Evolutionary conservation across 2,329 filamentous ascomycete genomes (phyloP).

Genomic region (Sarocladium oryzae): DNA sequence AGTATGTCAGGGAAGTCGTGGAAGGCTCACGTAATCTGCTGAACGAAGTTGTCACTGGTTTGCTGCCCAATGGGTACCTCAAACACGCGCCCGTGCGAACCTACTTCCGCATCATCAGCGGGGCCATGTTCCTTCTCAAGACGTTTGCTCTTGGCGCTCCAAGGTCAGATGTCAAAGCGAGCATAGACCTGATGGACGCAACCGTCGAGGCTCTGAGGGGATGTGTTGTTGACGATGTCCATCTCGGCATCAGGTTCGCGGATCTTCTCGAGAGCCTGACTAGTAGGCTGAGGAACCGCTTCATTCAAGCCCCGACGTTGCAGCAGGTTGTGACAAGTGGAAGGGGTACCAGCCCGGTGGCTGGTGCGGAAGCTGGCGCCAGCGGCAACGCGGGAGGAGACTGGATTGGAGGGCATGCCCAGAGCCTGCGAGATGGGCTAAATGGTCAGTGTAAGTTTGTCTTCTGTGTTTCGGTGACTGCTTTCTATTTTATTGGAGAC

Average conservation of each 20-base stretch:
- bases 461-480: neutral
- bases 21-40: constrained; percentile 73
- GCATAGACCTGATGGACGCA: constrained; percentile 67
- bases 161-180: constrained; percentile 69
- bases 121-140: constrained; percentile 78
- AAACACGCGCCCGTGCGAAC: constrained; percentile 79
- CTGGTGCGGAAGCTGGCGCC: constrained; percentile 22
- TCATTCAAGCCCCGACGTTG: constrained; percentile 58
- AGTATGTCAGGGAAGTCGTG: constrained; percentile 70
- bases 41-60: constrained; percentile 67
- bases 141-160: constrained; percentile 77
- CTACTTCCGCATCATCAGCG: constrained; percentile 80
- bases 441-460: constrained; percentile 30
- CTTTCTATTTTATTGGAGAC: neutral
- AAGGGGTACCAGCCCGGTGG: constrained; percentile 35
- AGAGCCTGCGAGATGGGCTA: constrained; percentile 34
- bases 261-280: constrained; percentile 76
- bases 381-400: constrained; percentile 19
- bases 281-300: constrained; percentile 64
- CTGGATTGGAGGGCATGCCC: constrained; percentile 32
- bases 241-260: constrained; percentile 77
- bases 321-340: constrained; percentile 27
- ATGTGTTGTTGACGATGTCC: constrained; percentile 79
- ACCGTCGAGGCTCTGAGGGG: constrained; percentile 68
- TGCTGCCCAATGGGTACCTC: constrained; percentile 67